These are phyloP conservation scores for Mycena olivaceomarginata DNA, from an alignment of 768 basidiomycete species.

Conservation along the genomic window DNA sequence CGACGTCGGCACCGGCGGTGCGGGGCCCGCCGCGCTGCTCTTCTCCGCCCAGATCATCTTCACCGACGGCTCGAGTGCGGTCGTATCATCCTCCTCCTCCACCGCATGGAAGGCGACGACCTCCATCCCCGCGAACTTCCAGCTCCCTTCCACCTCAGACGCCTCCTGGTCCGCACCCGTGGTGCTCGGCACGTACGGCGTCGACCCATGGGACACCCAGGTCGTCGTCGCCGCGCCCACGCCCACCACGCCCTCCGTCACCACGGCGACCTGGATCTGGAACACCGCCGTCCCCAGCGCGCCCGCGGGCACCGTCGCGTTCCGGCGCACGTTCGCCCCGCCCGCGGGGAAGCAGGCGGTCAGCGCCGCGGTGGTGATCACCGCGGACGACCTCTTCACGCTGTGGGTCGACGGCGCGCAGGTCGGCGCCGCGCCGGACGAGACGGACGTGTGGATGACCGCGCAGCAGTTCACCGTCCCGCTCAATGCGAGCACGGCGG, in stretches of 20 bases:
- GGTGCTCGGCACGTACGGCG: conserved; percentile 49
- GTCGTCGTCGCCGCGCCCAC: conserved; percentile 47
- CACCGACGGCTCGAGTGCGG: conserved; percentile 50
- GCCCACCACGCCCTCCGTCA: conserved; percentile 39
- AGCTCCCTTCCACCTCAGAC: conserved; percentile 47
- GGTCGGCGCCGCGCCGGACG: conserved; percentile 47
- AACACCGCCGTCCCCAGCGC: conserved; percentile 39
- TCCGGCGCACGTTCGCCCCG: conserved; percentile 50
- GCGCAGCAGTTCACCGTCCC: conserved; percentile 46
- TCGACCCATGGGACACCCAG: conserved; percentile 50
- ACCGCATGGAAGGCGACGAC: conserved; percentile 48
- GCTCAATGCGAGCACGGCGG: background rate
- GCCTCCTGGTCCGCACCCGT: conserved; percentile 47
- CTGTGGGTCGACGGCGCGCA: conserved; percentile 52
- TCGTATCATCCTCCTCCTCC: conserved; percentile 46
- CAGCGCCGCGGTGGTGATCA: conserved; percentile 47
- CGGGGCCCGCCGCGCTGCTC: conserved; percentile 52
- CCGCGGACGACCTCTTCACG: conserved; percentile 53
- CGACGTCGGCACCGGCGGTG: conserved; percentile 41
- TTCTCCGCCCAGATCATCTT: conserved; percentile 50
- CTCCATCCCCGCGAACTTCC: conserved; percentile 49
- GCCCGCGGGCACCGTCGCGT: conserved; percentile 50
- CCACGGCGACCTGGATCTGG: conserved; percentile 54
- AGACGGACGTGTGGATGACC: conserved; percentile 47
- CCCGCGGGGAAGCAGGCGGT: conserved; percentile 48